Base-by-base conservation (phyloP, 371 early-diverging fungal species). In the Lichtheimia ornata region DNA sequence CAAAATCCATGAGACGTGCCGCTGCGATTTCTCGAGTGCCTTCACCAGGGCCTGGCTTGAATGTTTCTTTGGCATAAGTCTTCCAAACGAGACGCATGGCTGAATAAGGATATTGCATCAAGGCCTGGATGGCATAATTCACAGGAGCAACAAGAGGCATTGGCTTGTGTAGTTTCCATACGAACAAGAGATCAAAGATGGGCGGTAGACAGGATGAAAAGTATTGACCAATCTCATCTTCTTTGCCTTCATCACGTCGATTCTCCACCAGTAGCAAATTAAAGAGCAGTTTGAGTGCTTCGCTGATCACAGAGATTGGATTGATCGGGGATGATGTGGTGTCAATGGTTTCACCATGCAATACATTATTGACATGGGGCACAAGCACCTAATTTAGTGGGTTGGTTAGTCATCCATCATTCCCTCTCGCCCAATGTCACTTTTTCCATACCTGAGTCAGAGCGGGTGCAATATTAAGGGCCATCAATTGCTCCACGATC, bases 111-210 rank as follows among this genome's bases (percentile, higher is more conserved):
- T 76, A 84, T 60, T 90, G 88, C 74, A 91, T 79, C 25, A 91
- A 64, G 0, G 84, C 81, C 69, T 94, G 89, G 15, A 94, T 79
- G 0, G 89, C 90, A 64, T 91, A 90, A 7, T 88, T 84, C 49
- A 87, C 81, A 35, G 94, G 94, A 5, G 94, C 85, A 5, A 81
- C 58, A 27, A 94, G 64, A 5, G 91, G 88, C 27, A 83, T 74
- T 18, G 87, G 81, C 3, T 69, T 58, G 5, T 74, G 73, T 15
- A 56, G 77, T n/a, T 83, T 80, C 18, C 79, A 56, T 22, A 63
- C 54, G 43, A 67, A 83, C 45, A 78, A 63, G 18, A 82, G 68
- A 4, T 72, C 64, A 9, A 70, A 69, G 11, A 78, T 69, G 41
- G 75, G 69, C 9, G 43, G 25, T 20, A 81, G 64, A 35, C 77